A percentile compares a stretch with the other conserved stretches of the same genome.
These are phyloP conservation scores for Scytalidium lignicola DNA, from an alignment of 2,329 filamentous ascomycete genomes.

Conservation along the genomic window DNA sequence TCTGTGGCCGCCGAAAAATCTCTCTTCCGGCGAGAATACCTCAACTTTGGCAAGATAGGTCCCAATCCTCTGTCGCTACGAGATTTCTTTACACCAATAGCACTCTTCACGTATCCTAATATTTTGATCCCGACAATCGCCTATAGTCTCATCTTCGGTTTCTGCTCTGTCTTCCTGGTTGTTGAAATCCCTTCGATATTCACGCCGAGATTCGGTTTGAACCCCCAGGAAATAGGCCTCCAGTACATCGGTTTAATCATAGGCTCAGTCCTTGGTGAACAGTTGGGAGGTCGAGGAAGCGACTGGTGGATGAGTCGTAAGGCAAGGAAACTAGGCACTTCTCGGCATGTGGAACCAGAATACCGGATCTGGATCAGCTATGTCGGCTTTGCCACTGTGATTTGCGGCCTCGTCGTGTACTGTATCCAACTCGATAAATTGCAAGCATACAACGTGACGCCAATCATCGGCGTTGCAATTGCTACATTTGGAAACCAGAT, in stretches of 20 bases:
- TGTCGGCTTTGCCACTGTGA: conserved; percentile 42
- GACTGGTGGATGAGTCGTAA: conserved; percentile 46
- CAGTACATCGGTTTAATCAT: conserved; percentile 53
- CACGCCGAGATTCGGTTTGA: conserved; percentile 47
- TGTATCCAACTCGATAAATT: conserved; percentile 44
- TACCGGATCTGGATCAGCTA: conserved; percentile 53
- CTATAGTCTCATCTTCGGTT: conserved; percentile 54
- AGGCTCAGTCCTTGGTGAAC: conserved; percentile 52
- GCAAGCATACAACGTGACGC: conserved; percentile 48
- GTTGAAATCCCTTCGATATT: conserved; percentile 57
- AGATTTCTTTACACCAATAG: conserved; percentile 8
- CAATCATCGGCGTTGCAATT: conserved; percentile 47
- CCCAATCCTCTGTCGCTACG: conserved; percentile 3
- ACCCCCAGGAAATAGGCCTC: conserved; percentile 51
- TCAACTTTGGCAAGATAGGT: conserved; percentile 33
- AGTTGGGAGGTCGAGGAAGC: conserved; percentile 47
- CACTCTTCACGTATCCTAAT: conserved; percentile 37
- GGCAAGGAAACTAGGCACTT: conserved; percentile 27
- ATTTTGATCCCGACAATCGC: conserved; percentile 45
- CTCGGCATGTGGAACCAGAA: conserved; percentile 36
- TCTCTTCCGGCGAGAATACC: conserved; percentile 27
- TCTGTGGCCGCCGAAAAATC: conserved; percentile 1
- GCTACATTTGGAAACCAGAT: conserved; percentile 53
- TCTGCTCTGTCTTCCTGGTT: conserved; percentile 45
- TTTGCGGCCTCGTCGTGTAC: conserved; percentile 50